Conservation (phyloP, 139 green algal genomes). For the Micractinium conductrix region DNA sequence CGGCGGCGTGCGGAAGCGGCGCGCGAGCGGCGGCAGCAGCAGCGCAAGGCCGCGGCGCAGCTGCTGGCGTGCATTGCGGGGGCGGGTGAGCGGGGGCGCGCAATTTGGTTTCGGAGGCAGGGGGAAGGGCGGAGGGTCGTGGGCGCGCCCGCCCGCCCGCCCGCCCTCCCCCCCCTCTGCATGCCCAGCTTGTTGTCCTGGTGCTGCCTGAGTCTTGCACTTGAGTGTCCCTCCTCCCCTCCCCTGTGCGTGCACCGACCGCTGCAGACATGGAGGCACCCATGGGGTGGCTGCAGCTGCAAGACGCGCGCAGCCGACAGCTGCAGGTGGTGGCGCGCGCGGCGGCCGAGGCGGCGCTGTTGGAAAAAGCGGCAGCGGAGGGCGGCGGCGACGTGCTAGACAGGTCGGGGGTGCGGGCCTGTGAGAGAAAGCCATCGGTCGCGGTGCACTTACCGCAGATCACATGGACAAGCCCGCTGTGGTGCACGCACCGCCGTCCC, state of each 20-base stretch:
- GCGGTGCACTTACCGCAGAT: too few relatives aligned
- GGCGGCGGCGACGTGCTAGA: neutral
- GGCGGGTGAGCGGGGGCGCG: neutral
- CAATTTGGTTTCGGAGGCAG: neutral
- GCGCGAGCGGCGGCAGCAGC: neutral
- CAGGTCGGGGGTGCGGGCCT: too few relatives aligned
- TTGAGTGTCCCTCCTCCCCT: neutral
- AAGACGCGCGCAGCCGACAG: constrained; percentile 22
- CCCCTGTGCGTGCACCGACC: neutral
- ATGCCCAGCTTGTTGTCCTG: neutral
- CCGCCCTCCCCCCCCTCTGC: neutral
- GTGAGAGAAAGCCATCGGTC: too few relatives aligned
- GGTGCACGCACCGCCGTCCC: too few relatives aligned
- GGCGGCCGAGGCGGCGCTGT: neutral
- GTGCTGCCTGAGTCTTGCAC: neutral
- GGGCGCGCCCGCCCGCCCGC: neutral
- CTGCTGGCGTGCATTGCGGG: neutral
- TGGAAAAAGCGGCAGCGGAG: neutral
- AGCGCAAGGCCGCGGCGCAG: neutral
- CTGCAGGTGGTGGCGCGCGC: constrained; percentile 17
- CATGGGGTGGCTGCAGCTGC: neutral
- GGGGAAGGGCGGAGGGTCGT: too few relatives aligned
- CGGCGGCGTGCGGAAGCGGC: constrained; percentile 11
- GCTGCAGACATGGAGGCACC: neutral
- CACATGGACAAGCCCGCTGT: too few relatives aligned